Evolutionary conservation across 768 basidiomycete genomes (phyloP), one percentile per base, ranked within the genome.

Genomic region (Calocera viscosa): DNA sequence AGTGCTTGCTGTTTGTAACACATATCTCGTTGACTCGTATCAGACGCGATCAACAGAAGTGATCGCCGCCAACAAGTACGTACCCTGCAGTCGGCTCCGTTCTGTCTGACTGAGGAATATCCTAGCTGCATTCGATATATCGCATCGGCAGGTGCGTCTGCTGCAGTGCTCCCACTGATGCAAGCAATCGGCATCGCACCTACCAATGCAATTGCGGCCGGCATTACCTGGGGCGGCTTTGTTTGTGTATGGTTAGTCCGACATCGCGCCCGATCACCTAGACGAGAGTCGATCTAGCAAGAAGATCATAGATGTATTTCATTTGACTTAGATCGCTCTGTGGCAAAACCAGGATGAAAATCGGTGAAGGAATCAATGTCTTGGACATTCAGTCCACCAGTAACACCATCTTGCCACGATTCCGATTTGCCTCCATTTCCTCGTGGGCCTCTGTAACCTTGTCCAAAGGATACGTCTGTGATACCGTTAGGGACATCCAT

Each of bases 351-450:
- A n/a, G n/a, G n/a, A n/a, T n/a, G n/a, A n/a, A n/a, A n/a, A n/a
- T n/a, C n/a, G n/a, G n/a, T n/a, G n/a, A n/a, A n/a, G n/a, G n/a
- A n/a, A n/a, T 38, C 35, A 47, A 8, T 19, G 43, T 47, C 19
- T 19, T 40, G 19, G 16, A 5, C 43, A 19, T 19, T 47, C 43
- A 66, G 19, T 49, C 28, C 24, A 78, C 70, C 68, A 75, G 73
- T 49, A 77, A 72, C 14, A 79, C 72, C 41, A 79, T 76, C 74
- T 79, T 79, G 5, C 78, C 78, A 76, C 77, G 80, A 70, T 83
- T 87, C 75, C 78, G 81, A 72, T 92, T 88, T 67, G 78, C 84
- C 73, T 89, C 85, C 88, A 97, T 93, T 76, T 90, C 90, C 68
- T 81, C 80, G 69, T 92, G 91, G 1, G 92, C 93, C 33, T 83